Base-by-base conservation (phyloP, 345 rosid genomes). In the Fremontodendron californicum region DNA sequence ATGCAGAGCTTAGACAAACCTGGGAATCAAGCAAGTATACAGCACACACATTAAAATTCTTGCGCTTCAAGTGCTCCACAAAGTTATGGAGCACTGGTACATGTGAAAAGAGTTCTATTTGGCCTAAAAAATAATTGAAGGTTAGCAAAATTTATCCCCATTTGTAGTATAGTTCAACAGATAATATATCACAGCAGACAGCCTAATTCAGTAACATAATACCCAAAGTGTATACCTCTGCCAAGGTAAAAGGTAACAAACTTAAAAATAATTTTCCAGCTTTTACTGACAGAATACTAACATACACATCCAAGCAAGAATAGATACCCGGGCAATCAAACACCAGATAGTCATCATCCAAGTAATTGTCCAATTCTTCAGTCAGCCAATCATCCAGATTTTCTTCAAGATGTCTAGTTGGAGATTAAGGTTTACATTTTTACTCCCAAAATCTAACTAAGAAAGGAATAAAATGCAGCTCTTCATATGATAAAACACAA, bases 21-120 rank as follows among this genome's bases (percentile, higher is more conserved):
- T 96, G 98, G 65, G 97, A 96, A 87, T 96, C 98, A 29, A 93
- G 97, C 81, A 92, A 79, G 84, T 92, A 93, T 0, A 93, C 96
- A 60, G 78, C 96, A 77, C 97, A 96, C 49, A 93, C 91, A 68
- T 87, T 90, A 86, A 90, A 92, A 83, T 93, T 85, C 78, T 90
- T 92, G 61, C 88, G 87, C 84, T 91, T 84, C 85, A 96, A 85
- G 88, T 96, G 98, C 79, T 85, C 91, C 85, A 87, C 99, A 83
- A 93, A 96, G 88, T 91, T 91, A 82, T 85, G 84, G 80, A 96
- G 96, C 75, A 96, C 91, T 27, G 94, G 93, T 13, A 96, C 93
- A 84, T 93, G 98, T 16, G 98, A 90, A 76, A 92, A 96, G 69
- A 92, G 91, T 75, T 93, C 97, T 82, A 95, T 89, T 81, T 95